Evolutionary conservation across 2,329 filamentous ascomycete species (phyloP).

Genomic region (Leptographium lundbergii): DNA sequence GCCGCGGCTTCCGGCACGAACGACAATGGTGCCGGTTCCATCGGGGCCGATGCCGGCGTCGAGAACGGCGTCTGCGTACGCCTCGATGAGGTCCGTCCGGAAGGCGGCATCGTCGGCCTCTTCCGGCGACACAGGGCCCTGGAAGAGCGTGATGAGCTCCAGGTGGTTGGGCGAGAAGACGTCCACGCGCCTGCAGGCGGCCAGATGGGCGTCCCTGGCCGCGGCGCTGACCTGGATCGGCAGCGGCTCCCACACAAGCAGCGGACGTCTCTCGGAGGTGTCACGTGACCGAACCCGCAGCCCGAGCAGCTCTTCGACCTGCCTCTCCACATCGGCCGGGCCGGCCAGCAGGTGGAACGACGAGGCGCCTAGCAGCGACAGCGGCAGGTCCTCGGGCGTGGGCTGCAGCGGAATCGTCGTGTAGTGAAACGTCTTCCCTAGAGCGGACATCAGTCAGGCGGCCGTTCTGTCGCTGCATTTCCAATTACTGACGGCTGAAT

Average conservation of each 20-base stretch:
- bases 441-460: not conserved
- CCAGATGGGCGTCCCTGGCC: not conserved
- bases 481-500: not conserved
- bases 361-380: not conserved
- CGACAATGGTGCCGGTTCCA: not conserved
- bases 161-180: slow-evolving; percentile 5
- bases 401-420: slow-evolving; percentile 3
- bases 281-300: not conserved
- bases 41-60: not conserved
- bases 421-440: slow-evolving; percentile 2
- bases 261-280: not conserved
- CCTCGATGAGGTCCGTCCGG: not conserved
- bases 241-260: slow-evolving; percentile 1
- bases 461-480: not conserved
- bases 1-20: not conserved
- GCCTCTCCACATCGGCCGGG: not conserved
- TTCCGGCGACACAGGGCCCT: not conserved
- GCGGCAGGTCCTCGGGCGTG: not conserved
- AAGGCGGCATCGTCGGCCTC: not conserved
- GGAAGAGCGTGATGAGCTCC: slow-evolving; percentile 1
- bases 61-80: not conserved
- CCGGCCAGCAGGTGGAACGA: slow-evolving; percentile 3
- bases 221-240: not conserved
- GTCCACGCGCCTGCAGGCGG: not conserved
- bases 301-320: not conserved